Evolutionary conservation across 345 rosid genomes (phyloP).

Genomic region (Boechera retrofracta): DNA sequence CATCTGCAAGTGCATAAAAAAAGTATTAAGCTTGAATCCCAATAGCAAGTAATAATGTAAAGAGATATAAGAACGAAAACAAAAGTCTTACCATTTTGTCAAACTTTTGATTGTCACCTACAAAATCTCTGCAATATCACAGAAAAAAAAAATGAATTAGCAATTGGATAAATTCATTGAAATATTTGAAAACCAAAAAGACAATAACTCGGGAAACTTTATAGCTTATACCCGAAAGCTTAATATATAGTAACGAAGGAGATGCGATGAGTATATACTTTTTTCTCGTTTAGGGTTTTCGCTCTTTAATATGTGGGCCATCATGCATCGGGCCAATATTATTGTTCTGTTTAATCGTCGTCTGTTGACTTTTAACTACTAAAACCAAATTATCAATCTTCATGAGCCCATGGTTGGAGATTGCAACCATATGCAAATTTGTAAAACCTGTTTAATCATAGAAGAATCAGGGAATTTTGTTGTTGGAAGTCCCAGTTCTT

Average conservation of each 20-base stretch:
- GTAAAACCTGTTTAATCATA: no score
- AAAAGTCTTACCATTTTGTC: constrained; percentile 35
- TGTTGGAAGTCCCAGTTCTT: no score
- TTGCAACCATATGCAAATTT: no score
- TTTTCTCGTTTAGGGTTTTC: constrained; percentile 19
- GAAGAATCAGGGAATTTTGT: no score
- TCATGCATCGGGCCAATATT: not conserved
- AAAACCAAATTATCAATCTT: no score
- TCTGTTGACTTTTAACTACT: no score
- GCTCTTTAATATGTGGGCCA: constrained; percentile 1
- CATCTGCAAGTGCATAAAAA: constrained; percentile 16
- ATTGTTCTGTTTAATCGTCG: no score
- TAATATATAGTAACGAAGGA: not conserved
- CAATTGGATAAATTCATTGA: not conserved
- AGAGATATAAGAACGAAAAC: not conserved
- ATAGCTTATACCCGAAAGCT: not conserved
- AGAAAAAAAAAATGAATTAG: not conserved
- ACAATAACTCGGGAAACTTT: not conserved
- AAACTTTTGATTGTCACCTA: constrained; percentile 33
- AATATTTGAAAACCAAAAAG: not conserved
- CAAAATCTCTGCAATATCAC: constrained; percentile 32
- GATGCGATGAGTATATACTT: constrained; percentile 20
- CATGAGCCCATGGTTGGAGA: no score
- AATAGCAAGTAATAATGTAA: not conserved
- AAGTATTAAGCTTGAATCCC: not conserved